Evolutionary conservation across 768 basidiomycete species (phyloP), one percentile per base, ranked within the genome.

Genomic region (Amanita rubescens): DNA sequence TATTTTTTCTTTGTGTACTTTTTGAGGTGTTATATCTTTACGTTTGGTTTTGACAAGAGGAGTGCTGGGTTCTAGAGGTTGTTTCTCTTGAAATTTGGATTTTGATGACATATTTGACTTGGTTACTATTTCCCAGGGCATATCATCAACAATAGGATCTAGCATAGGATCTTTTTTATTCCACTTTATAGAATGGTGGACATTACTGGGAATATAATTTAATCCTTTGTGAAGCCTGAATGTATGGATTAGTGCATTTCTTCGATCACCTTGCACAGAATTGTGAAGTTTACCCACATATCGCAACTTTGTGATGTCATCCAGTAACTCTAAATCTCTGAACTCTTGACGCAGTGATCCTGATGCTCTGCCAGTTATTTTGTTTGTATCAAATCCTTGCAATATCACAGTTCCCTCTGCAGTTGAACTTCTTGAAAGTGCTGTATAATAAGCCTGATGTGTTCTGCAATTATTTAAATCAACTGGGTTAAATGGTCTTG

Each of bases 381-480:
- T n/a, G 15, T 24, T 25, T 30, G 25, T 7, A n/a, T 47, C 45
- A 47, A 47, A 47, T 8, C 45, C 45, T 47, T 47, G 45, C 25
- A 47, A 12, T 8, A 47, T 47, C 20, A 47, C 11, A 12, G 45
- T 47, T 12, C 45, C 45, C 20, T 24, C 33, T 24, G 45, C 45
- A 12, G 27, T 14, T 8, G 24, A 12, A 30, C 45, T 34, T 24
- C 45, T 12, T 12, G 48, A 49, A 19, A 72, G 54, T 9, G 63
- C 59, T 0, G 68, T 69, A 51, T 71, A 71, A 27, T 56, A 57
- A 10, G 64, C 52, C 39, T 62, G 59, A 58, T 67, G 63, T 19
- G 48, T 55, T 2, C 49, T n/a, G n/a, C 59, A 58, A 20, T 60
- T 53, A 24, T 51, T 54, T 8, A 67, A 37, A 49, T 69, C 59